phyloP scores from a whole-genome alignment of 768 basidiomycete species.

The Chalciporus pseudorubinellus region DNA sequence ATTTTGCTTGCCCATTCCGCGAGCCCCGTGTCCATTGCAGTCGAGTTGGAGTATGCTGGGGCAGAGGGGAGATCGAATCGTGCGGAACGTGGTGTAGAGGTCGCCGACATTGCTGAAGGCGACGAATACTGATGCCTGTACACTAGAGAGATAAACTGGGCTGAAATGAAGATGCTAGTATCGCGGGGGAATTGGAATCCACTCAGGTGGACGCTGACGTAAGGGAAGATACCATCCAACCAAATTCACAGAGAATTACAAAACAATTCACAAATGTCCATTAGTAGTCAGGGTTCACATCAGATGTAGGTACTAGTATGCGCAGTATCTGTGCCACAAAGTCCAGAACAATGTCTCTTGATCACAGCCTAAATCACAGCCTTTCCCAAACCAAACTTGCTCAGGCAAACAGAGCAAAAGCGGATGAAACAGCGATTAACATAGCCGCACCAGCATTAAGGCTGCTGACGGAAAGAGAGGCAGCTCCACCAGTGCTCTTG shows the following conservation, averaged over 20 bases:
- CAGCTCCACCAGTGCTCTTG: constrained; percentile 20
- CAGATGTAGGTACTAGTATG: background rate
- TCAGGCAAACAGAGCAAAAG: constrained; percentile 37
- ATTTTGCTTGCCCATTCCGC: constrained; percentile 82
- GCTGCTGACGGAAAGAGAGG: constrained; percentile 19
- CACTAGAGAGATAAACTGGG: background rate
- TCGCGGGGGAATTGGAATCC: too few relatives aligned
- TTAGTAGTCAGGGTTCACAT: background rate
- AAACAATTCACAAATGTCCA: background rate
- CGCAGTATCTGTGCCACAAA: background rate
- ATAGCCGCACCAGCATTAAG: constrained; percentile 27
- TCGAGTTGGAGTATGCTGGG: constrained; percentile 17
- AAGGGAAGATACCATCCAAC: constrained; percentile 1
- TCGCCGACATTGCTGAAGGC: constrained; percentile 25
- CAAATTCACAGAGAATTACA: background rate
- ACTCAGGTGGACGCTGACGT: constrained; percentile 17
- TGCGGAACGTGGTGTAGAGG: constrained; percentile 27
- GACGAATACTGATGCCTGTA: background rate
- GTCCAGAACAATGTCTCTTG: background rate
- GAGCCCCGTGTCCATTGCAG: constrained; percentile 56
- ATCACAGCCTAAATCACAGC: background rate
- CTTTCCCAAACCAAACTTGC: background rate
- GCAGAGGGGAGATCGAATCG: constrained; percentile 40
- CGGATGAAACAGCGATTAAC: constrained; percentile 33
- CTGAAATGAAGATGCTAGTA: background rate